Evolutionary conservation across 2,329 filamentous ascomycete species (phyloP), one percentile per base, ranked within the genome.

Genomic region (Coniosporium tulheliwenetii): DNA sequence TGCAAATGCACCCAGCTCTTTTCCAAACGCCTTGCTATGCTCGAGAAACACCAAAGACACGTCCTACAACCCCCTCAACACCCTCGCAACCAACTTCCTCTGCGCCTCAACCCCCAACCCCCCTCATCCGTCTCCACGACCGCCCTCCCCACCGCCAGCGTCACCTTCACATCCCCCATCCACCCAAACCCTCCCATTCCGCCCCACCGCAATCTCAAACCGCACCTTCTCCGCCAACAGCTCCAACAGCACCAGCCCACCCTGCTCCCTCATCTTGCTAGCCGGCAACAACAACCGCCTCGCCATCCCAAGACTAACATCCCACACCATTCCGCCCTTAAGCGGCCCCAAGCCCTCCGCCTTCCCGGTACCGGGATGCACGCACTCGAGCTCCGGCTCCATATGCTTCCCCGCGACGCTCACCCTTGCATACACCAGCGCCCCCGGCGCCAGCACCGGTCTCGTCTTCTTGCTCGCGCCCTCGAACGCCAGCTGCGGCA

Each of bases 121-220:
- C 71, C 70, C 52, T 80, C 72, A 56, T 96, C 87, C n/a, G 80
- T 81, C 55, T 84, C 75, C 51, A 73, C 71, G 38, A 98, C 65
- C 36, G 85, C 83, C 49, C 75, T 76, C 1, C 87, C 89, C 42
- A 96, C 82, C 1, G 77, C 72, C 45, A 94, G 65, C 7, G 86
- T 79, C 30, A 77, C 78, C 62, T 73, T 81, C 32, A 80, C 64
- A 45, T 69, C 81, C 26, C 81, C 82, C 43, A 81, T 86, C 54
- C 89, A 96, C 82, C 86, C 91, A 96, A 15, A 96, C 74, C 58
- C 77, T 80, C 34, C 91, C 91, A 59, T 98, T 98, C 53, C 85
- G 76, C 13, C 91, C 91, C 8, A 94, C 83, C 0, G 89, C 89
- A 44, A 93, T 83, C 67, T 98, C 91, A 58, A 96, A 98, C 14